Evolutionary conservation across 768 basidiomycete genomes (phyloP).

Genomic region (Trametes gibbosa): DNA sequence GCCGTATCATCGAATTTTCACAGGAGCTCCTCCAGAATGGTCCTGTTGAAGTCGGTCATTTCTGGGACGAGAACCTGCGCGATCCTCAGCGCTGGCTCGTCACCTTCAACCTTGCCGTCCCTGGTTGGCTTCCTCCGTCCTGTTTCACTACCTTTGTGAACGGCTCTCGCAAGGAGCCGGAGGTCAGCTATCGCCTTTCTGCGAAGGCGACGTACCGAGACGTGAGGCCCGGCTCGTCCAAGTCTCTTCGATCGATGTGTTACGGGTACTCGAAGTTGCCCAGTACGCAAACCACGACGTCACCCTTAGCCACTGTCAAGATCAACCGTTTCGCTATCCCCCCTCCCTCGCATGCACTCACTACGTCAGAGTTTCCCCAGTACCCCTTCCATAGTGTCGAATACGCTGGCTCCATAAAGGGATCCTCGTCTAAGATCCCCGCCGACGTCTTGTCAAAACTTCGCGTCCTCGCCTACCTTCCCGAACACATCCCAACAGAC

Average conservation of each 20-base stretch:
- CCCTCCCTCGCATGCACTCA: conserved; percentile 35
- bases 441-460: conserved; percentile 56
- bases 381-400: conserved; percentile 38
- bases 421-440: conserved; percentile 40
- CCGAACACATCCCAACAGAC: conserved; percentile 48
- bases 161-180: conserved; percentile 39
- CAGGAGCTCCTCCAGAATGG: conserved; percentile 57
- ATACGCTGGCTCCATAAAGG: conserved; percentile 19
- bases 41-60: conserved; percentile 60
- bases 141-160: conserved; percentile 42
- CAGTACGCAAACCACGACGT: conserved; percentile 37
- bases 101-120: conserved; percentile 78
- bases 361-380: conserved; percentile 28
- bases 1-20: conserved; percentile 66
- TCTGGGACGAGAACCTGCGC: conserved; percentile 55
- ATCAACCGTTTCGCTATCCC: conserved; percentile 50
- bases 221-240: conserved; percentile 39
- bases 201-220: conserved; percentile 61
- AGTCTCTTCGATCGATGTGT: conserved; percentile 50
- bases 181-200: conserved; percentile 63
- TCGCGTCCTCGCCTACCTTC: conserved; percentile 62
- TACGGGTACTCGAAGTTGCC: conserved; percentile 55
- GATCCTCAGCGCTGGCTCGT: conserved; percentile 69
- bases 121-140: conserved; percentile 84
- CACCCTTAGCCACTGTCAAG: conserved; percentile 40